Conservation (phyloP, 2,329 filamentous ascomycete species). For the Trichoderma hamatum region DNA sequence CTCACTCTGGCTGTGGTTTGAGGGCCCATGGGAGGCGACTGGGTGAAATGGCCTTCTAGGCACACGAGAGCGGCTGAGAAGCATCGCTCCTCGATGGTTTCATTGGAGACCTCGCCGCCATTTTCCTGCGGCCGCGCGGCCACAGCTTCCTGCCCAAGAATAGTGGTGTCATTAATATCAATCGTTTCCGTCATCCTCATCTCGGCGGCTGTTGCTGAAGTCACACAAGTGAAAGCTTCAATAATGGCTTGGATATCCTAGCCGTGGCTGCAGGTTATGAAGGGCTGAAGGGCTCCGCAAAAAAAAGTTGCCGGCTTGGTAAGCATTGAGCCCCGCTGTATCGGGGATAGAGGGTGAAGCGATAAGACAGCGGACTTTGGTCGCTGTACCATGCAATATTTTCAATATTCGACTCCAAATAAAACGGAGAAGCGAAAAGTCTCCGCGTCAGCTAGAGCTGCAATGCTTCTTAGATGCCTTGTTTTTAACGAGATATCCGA, state of each 20-base stretch:
- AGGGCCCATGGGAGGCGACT: constrained; percentile 59
- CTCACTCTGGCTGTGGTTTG: constrained; percentile 58
- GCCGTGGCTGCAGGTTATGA: constrained; percentile 18
- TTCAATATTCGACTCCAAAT: background rate
- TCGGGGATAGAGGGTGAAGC: constrained; percentile 7
- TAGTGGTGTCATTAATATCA: constrained; percentile 19
- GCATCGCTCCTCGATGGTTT: constrained; percentile 65
- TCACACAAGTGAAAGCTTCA: background rate
- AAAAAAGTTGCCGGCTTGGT: constrained; percentile 29
- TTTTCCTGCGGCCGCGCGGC: constrained; percentile 3
- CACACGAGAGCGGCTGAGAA: constrained; percentile 64
- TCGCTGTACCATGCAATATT: too few relatives aligned
- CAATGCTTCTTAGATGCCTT: background rate
- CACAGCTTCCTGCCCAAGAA: constrained; percentile 16
- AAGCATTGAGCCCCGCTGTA: constrained; percentile 23
- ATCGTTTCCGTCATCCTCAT: constrained; percentile 26
- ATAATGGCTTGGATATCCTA: background rate
- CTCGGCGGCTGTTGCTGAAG: background rate
- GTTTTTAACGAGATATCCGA: background rate
- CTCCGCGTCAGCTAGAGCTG: background rate
- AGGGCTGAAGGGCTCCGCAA: constrained; percentile 27
- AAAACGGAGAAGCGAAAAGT: background rate
- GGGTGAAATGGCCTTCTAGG: constrained; percentile 63
- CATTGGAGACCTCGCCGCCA: constrained; percentile 33
- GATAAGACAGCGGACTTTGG: background rate